Evolutionary conservation across 2,329 filamentous ascomycete species (phyloP), one percentile per base, ranked within the genome.

Genomic region (Leptodontidium sp.): DNA sequence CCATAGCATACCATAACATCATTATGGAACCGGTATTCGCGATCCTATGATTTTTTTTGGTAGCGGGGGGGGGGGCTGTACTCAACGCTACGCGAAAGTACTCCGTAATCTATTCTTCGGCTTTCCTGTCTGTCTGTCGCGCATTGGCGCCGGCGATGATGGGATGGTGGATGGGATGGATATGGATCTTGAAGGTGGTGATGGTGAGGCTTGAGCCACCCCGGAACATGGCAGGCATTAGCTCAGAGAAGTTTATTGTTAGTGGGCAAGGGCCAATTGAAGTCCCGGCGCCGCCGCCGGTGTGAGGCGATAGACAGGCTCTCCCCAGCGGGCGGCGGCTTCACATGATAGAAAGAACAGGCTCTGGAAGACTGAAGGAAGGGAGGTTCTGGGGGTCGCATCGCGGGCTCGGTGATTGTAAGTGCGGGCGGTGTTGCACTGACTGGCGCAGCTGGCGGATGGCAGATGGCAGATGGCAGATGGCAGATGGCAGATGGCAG

Each of bases 321-420:
- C 63, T 65, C 40, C 52, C 64, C 57, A 29, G 64, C 64, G 43
- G 43, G 45, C n/a, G 57, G 45, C 59, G 43, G 43, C 50, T 64
- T 69, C 67, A 66, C 67, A 69, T 66, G 67, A 52, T 26, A 32
- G 29, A 32, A 32, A 66, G 43, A 50, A 58, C n/a, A 26, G 35
- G 38, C 21, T 40, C 32, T 59, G 38, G 52, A 32, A 64, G 45
- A 40, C 38, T 40, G 40, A 58, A 55, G 32, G 45, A 32, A 32
- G 29, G 29, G 6, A 32, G 29, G 29, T 21, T 21, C 29, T 32
- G 29, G 29, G 21, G 21, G 21, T 21, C 29, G 6, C 4, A 6
- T 32, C 49, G 61, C 69, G 69, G 68, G 69, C 61, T 70, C 69
- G 69, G 69, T 64, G 66, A 70, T 71, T 66, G 55, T 43, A 9